These are phyloP conservation scores for Thielaviopsis euricoi DNA, from an alignment of 2,329 filamentous ascomycete genomes.

Conservation along the genomic window DNA sequence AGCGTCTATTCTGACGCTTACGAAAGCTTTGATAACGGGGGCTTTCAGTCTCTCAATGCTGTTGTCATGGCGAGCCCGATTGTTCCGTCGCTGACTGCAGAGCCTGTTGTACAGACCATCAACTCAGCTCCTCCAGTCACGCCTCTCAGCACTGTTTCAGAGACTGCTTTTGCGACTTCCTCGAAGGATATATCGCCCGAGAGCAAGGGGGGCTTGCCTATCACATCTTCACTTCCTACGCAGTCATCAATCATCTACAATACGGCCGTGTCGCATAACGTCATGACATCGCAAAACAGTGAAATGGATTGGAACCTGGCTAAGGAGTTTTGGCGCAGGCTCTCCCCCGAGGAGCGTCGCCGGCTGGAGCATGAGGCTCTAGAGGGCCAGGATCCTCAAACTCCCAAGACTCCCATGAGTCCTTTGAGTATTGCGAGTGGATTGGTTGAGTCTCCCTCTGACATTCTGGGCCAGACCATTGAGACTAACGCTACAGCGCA, in stretches of 20 bases:
- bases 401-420: conserved; percentile 2
- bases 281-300: not conserved
- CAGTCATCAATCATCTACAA: not conserved
- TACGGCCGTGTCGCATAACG: not conserved
- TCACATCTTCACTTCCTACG: not conserved
- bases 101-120: not conserved
- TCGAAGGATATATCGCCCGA: not conserved
- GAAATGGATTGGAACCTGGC: conserved; percentile 47
- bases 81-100: conserved; percentile 11
- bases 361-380: conserved; percentile 41
- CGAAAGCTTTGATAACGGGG: conserved; percentile 55
- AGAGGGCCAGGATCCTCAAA: not conserved
- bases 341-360: conserved; percentile 45
- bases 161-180: not conserved
- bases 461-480: conserved; percentile 7
- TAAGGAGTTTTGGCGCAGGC: conserved; percentile 52
- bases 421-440: conserved; percentile 1
- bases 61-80: conserved; percentile 43
- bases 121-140: not conserved
- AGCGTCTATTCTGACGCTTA: conserved; percentile 63
- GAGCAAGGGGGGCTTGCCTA: not conserved
- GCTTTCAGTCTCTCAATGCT: conserved; percentile 58
- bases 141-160: not conserved
- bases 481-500: conserved; percentile 8
- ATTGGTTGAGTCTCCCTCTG: conserved; percentile 1